Evolutionary conservation across 2,329 filamentous ascomycete genomes (phyloP), one percentile per base, ranked within the genome.

Genomic region (Penicillium sp.): DNA sequence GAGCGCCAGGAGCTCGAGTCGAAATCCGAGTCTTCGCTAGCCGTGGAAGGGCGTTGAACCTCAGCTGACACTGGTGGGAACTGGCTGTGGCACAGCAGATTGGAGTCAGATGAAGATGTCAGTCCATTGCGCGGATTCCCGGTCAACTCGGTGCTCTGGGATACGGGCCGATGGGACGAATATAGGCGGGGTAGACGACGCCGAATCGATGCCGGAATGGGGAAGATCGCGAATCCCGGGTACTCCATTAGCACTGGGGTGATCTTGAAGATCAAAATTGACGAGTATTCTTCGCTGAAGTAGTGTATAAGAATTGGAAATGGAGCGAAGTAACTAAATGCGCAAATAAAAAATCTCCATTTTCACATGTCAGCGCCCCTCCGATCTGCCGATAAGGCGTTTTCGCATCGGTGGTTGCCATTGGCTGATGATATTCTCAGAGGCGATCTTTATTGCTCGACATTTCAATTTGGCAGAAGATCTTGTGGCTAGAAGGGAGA

Each of bases 151-250:
- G 39, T 38, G 26, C 51, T 23, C 13, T 39, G 32, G 34, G 58
- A n/a, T 46, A 38, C 42, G 58, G 56, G 40, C 41, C 51, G 59
- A 38, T 60, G 57, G 13, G 59, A 61, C 11, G 55, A 56, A 48
- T 65, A 65, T 5, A 69, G 47, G 34, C 61, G 59, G 18, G 64
- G 59, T 9, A 71, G 56, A 14, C 63, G 68, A 39, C 65, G 65
- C 46, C 67, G 63, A 36, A 71, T 61, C 2, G 64, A 64, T 18
- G 63, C 66, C 29, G 67, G 66, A 14, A 70, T 63, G 19, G 63
- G 57, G 11, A 62, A 52, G 26, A 66, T 40, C 2, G 61, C 50
- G 7, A 67, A 43, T 1, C 52, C 55, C 10, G 60, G 52, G 29
- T 64, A 63, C 32, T 65, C 57, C 61, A 67, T 64, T 30, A 18